phyloP scores from a whole-genome alignment of 768 basidiomycete genomes.

The Hygrophoropsis aurantiaca region DNA sequence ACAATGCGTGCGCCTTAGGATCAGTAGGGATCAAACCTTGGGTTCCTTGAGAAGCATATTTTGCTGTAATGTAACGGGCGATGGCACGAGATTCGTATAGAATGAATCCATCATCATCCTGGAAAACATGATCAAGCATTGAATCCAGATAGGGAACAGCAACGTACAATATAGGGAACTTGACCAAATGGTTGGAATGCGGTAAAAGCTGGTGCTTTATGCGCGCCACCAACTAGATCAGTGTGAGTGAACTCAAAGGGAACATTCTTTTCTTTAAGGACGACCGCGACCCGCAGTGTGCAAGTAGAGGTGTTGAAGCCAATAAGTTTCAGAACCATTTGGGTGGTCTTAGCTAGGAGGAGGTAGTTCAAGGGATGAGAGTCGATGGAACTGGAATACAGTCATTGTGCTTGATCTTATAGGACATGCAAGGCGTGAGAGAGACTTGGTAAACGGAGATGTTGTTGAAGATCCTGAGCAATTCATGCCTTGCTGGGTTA shows the following conservation, averaged over 20 bases:
- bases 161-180: slow-evolving; percentile 34
- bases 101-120: slow-evolving; percentile 41
- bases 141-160: not conserved
- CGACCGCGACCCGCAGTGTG: slow-evolving; percentile 49
- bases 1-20: slow-evolving; percentile 36
- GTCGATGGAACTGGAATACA: not conserved
- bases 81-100: slow-evolving; percentile 46
- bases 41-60: slow-evolving; percentile 36
- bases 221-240: slow-evolving; percentile 40
- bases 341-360: not conserved
- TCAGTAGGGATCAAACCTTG: slow-evolving; percentile 36
- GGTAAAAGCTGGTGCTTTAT: slow-evolving; percentile 47
- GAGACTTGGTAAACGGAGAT: slow-evolving; percentile 1
- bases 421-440: slow-evolving; percentile 6
- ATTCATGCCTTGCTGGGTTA: not conserved
- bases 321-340: slow-evolving; percentile 21
- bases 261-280: slow-evolving; percentile 54
- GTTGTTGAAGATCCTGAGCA: not conserved
- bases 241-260: slow-evolving; percentile 50
- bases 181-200: slow-evolving; percentile 57
- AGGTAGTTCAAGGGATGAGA: too few relatives aligned
- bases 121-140: not conserved
- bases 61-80: slow-evolving; percentile 38
- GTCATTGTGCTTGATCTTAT: slow-evolving; percentile 6
- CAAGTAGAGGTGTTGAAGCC: slow-evolving; percentile 36